Evolutionary conservation across 2,329 filamentous ascomycete species (phyloP).

Genomic region (Tolypocladium tundrense): DNA sequence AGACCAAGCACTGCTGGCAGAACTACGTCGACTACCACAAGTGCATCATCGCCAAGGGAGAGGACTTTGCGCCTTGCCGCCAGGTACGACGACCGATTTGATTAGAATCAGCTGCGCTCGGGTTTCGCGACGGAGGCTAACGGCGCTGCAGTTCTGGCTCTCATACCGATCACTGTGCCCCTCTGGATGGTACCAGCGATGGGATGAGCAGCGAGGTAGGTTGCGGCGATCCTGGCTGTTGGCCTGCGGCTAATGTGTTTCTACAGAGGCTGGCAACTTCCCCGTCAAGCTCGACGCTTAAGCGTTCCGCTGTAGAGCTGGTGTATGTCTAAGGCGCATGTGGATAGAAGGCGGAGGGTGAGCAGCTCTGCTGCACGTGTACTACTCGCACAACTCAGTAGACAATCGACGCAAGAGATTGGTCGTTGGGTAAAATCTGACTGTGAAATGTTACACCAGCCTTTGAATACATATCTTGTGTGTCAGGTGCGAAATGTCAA

Average conservation of each 20-base stretch:
- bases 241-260: slow-evolving; percentile 12
- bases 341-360: slow-evolving; percentile 15
- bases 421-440: slow-evolving; percentile 3
- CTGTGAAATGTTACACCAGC: neutral
- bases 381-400: slow-evolving; percentile 21
- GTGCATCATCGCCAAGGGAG: slow-evolving; percentile 96
- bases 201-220: slow-evolving; percentile 95
- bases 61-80: slow-evolving; percentile 94
- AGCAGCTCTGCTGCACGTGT: slow-evolving; percentile 25
- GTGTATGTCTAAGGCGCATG: slow-evolving; percentile 6
- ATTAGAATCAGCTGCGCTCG: neutral
- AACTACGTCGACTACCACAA: slow-evolving; percentile 99
- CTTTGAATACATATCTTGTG: neutral
- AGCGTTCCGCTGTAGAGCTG: slow-evolving; percentile 13
- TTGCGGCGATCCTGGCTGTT: slow-evolving; percentile 9
- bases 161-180: slow-evolving; percentile 97
- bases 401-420: slow-evolving; percentile 15
- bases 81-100: slow-evolving; percentile 52
- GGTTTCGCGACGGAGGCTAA: slow-evolving; percentile 8
- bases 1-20: slow-evolving; percentile 99
- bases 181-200: slow-evolving; percentile 83
- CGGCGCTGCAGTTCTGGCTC: slow-evolving; percentile 67
- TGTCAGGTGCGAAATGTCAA: slow-evolving; percentile 3
- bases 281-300: slow-evolving; percentile 55
- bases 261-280: slow-evolving; percentile 56